Evolutionary conservation across 2,329 filamentous ascomycete genomes (phyloP).

Genomic region (Talaromyces sp.): DNA sequence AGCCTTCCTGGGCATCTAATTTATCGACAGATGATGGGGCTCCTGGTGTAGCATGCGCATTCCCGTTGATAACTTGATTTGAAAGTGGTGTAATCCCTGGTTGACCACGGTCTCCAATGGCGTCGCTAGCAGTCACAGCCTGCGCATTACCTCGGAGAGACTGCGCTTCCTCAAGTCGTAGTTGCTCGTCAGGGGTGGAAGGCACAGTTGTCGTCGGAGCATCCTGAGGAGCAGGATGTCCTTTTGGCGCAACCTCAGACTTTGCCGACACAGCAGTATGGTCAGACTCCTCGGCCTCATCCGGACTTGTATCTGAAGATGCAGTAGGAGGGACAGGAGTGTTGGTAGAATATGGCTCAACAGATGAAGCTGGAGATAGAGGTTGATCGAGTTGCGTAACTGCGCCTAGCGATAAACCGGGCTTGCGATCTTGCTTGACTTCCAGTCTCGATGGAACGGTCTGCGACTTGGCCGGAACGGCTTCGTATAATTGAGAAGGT

Average conservation of each 20-base stretch:
- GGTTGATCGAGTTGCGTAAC: conserved; percentile 28
- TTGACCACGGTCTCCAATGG: conserved; percentile 14
- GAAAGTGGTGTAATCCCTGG: conserved; percentile 12
- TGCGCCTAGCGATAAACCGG: conserved; percentile 23
- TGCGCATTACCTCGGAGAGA: conserved; percentile 21
- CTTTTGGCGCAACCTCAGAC: conserved; percentile 9
- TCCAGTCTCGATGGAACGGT: conserved; percentile 13
- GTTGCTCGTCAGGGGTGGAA: conserved; percentile 54
- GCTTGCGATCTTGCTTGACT: conserved; percentile 23
- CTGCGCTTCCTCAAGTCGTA: conserved; percentile 52
- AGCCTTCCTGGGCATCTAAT: conserved; percentile 16
- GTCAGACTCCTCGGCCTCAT: conserved; percentile 51
- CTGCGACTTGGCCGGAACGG: conserved; percentile 12
- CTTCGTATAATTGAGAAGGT: neutral
- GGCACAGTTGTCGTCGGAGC: conserved; percentile 30
- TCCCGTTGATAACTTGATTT: conserved; percentile 24
- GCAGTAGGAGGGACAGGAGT: conserved; percentile 64
- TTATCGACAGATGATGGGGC: conserved; percentile 13
- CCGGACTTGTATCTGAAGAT: conserved; percentile 70
- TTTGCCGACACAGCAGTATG: conserved; percentile 28
- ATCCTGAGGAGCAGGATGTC: conserved; percentile 9
- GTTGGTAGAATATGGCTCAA: conserved; percentile 63
- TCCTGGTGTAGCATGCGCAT: conserved; percentile 12
- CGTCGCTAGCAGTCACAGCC: conserved; percentile 16
- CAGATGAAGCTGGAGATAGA: conserved; percentile 57